phyloP scores from a whole-genome alignment of 805 yeast genomes.

The Kuraishia borneana region DNA sequence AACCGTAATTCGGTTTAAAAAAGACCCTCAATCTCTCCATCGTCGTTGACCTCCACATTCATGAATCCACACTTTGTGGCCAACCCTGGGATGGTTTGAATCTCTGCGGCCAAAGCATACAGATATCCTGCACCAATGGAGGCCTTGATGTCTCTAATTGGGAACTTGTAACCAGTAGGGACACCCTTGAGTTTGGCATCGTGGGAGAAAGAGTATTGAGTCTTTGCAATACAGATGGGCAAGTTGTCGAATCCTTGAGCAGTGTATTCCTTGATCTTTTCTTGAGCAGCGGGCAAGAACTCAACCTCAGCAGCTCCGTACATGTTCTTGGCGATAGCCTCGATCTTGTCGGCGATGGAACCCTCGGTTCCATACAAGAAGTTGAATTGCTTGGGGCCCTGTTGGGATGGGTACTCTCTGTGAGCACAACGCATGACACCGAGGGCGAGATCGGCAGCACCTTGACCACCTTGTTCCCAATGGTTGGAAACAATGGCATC shows the following conservation, averaged over 20 bases:
- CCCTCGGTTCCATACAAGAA: constrained; percentile 59
- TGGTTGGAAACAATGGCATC: constrained; percentile 77
- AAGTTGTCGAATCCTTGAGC: constrained; percentile 81
- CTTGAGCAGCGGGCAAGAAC: constrained; percentile 68
- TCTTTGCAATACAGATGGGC: constrained; percentile 95
- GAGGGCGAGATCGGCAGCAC: constrained; percentile 64
- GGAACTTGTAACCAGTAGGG: constrained; percentile 88
- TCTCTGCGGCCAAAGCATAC: constrained; percentile 94
- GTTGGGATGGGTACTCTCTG: constrained; percentile 17
- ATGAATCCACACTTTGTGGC: constrained; percentile 95
- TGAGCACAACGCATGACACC: constrained; percentile 56
- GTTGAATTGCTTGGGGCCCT: constrained; percentile 15
- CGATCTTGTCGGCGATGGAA: constrained; percentile 71
- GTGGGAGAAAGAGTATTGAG: constrained; percentile 92
- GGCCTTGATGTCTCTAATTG: constrained; percentile 88
- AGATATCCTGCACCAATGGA: constrained; percentile 95
- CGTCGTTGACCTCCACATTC: constrained; percentile 88
- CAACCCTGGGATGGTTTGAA: constrained; percentile 94
- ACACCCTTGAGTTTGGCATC: constrained; percentile 91
- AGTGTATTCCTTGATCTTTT: constrained; percentile 73
- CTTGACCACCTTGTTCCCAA: constrained; percentile 81
- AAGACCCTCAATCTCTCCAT: constrained; percentile 89
- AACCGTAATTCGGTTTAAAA: no score
- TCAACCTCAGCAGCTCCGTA: constrained; percentile 87
- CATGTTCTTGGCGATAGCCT: constrained; percentile 74